Evolutionary conservation across 257 asterid genomes (phyloP).

Genomic region (Ocimum tenuiflorum): DNA sequence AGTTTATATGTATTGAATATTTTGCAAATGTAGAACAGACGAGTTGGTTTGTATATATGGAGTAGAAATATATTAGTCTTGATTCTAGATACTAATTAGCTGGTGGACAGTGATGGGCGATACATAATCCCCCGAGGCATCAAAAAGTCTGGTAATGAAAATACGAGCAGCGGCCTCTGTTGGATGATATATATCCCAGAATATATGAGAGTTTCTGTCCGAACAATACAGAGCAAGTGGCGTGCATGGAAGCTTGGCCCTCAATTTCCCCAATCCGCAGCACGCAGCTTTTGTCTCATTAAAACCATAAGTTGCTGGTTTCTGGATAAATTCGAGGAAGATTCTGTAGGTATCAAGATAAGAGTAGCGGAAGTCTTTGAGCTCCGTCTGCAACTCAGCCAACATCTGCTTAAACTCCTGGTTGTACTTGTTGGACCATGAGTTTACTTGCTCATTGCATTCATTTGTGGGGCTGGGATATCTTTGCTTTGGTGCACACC

Average conservation of each 20-base stretch:
- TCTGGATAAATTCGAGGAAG: constrained; percentile 35
- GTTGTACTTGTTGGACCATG: constrained; percentile 48
- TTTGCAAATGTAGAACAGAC: not conserved
- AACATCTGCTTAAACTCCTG: constrained; percentile 38
- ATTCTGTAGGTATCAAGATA: constrained; percentile 40
- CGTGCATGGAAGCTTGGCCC: constrained; percentile 58
- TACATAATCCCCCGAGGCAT: constrained; percentile 26
- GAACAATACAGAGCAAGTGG: constrained; percentile 49
- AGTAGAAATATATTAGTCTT: not conserved
- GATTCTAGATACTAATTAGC: constrained; percentile 31
- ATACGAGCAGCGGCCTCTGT: constrained; percentile 50
- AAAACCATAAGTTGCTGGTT: constrained; percentile 54
- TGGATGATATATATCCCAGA: constrained; percentile 87
- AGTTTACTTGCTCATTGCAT: constrained; percentile 43
- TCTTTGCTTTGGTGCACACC: constrained; percentile 61
- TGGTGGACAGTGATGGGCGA: constrained; percentile 50
- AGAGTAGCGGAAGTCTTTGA: constrained; percentile 44
- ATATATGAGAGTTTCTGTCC: constrained; percentile 44
- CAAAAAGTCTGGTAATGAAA: constrained; percentile 31
- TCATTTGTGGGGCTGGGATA: constrained; percentile 29
- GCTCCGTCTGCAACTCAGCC: constrained; percentile 34
- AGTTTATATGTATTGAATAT: not conserved
- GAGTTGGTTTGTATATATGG: not conserved
- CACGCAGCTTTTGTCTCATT: constrained; percentile 61
- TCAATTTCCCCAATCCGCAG: constrained; percentile 70